A percentile compares a stretch with the other conserved stretches of the same genome.
Evolutionary conservation across 179 eudicot genomes (phyloP).

Genomic region (Sideroxylon spinosum): DNA sequence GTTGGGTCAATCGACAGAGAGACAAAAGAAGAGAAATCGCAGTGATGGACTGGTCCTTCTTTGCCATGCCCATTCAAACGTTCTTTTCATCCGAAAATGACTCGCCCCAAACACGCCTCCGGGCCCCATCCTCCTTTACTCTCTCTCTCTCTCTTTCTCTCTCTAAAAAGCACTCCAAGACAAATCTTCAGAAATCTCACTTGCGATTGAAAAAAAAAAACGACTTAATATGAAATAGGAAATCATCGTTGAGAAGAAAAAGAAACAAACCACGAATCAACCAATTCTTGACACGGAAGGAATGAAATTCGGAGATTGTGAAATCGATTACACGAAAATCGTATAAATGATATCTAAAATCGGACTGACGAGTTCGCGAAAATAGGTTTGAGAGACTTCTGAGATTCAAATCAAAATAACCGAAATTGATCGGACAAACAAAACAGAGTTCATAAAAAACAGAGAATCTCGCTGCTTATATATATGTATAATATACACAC

Average conservation of each 20-base stretch:
- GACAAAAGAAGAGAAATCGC: conserved; percentile 12
- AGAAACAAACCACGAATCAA: background rate
- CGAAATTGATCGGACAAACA: background rate
- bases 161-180: background rate
- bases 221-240: background rate
- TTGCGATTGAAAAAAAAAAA: background rate
- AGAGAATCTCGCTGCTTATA: too few relatives aligned
- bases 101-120: background rate
- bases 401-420: conserved; percentile 8
- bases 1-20: conserved; percentile 2
- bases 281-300: background rate
- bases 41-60: background rate
- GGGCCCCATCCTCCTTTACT: background rate
- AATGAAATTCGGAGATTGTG: background rate
- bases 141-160: conserved; percentile 13
- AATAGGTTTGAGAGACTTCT: background rate
- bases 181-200: background rate
- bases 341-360: background rate
- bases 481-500: background rate
- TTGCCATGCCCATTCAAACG: background rate
- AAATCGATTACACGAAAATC: background rate
- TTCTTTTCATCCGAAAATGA: background rate
- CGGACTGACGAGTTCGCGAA: background rate
- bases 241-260: background rate
- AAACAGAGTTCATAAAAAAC: background rate